Base-by-base conservation (phyloP, 257 asterid genomes). In the Asclepias syriaca region DNA sequence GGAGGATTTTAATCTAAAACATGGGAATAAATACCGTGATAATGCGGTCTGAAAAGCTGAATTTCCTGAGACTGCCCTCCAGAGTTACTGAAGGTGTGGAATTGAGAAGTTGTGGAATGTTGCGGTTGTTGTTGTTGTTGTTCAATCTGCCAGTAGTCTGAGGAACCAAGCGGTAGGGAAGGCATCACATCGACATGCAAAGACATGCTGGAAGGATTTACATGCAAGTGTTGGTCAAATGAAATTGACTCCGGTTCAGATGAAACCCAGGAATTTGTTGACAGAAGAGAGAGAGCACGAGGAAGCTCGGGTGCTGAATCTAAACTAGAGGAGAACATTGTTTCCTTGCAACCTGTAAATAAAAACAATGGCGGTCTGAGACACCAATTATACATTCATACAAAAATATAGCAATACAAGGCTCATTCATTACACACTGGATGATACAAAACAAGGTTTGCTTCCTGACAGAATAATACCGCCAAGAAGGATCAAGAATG, bases 201-300 rank as follows among this genome's bases (percentile, higher is more conserved):
- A 32, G 81, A 45, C 21, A 73, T 72, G 77, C 72, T 69, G 58
- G 65, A 39, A 14, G 71, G 79, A 69, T 81, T 74, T 45, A 78
- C 86, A 39, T 76, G 89, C 74, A 73, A 34, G 10, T 81, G 79
- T 69, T 77, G 75, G 72, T 79, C 79, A 34, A 79, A 69, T 34
- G 87, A 74, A 70, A 77, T 57, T 16, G 87, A 74, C 39, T 81
- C 84, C 14, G 86, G 84, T 70, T 84, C 87, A 53, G 79, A 81
- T 14, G 93, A 85, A 70, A 80, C 88, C 92, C 90, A 88, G 2
- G 91, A 81, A 71, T 79, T 83, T 53, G 81, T 90, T 91, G 97
- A 91, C 97, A 91, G 97, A 91, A 91, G 97, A 91, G 97, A 91
- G 97, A 91, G 97, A 91, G 97, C 97, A 86, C 89, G 85, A 55